These are phyloP conservation scores for Cryptosporidium ubiquitum DNA, from an alignment of 169 alveolate genomes.

Conservation along the genomic window DNA sequence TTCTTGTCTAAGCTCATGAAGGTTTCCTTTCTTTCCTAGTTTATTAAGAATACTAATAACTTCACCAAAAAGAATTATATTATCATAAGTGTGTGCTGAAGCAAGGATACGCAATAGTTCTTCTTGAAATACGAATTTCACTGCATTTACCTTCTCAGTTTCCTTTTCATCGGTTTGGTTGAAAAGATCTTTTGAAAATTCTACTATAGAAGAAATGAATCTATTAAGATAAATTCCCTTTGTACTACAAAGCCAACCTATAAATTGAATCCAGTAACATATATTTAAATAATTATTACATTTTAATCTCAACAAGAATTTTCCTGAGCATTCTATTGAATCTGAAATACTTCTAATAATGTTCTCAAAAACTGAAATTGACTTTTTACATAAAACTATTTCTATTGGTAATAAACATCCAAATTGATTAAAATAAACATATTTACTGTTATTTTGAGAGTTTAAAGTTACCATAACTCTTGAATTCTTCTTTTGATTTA, in stretches of 20 bases:
- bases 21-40: slow-evolving; percentile 19
- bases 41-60: slow-evolving; percentile 10
- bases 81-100: slow-evolving; percentile 3
- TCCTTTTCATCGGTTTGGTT: neutral
- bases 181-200: neutral
- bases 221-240: slow-evolving; percentile 2
- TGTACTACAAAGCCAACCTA: slow-evolving; percentile 40
- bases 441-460: slow-evolving; percentile 4
- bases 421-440: slow-evolving; percentile 31
- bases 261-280: slow-evolving; percentile 47
- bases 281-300: neutral
- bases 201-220: slow-evolving; percentile 15
- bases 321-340: slow-evolving; percentile 28
- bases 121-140: slow-evolving; percentile 25
- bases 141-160: slow-evolving; percentile 23
- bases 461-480: neutral
- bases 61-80: slow-evolving; percentile 30
- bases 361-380: slow-evolving; percentile 27
- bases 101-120: slow-evolving; percentile 52
- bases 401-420: slow-evolving; percentile 49
- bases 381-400: neutral
- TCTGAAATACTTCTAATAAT: neutral
- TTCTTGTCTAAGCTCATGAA: slow-evolving; percentile 40
- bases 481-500: neutral
- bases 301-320: neutral